A percentile compares a stretch with the other conserved stretches of the same genome.
Conservation (phyloP, 2,329 filamentous ascomycete genomes). For the Graphilbum fragrans region DNA sequence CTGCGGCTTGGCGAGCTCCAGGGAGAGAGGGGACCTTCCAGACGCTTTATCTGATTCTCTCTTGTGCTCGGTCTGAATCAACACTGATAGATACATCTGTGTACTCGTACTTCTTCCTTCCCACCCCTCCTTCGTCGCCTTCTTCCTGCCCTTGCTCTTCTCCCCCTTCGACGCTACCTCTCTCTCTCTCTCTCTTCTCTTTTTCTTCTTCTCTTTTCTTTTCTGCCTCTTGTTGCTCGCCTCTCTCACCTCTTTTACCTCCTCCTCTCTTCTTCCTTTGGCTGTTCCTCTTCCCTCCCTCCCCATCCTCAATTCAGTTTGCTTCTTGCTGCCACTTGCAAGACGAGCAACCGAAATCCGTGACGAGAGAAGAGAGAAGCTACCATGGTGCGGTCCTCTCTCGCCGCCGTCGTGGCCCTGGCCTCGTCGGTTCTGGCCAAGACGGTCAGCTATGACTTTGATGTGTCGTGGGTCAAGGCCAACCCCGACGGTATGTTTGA, state of each 20-base stretch:
- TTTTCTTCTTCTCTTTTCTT: not conserved
- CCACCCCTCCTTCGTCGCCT: not conserved
- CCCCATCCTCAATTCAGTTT: not conserved
- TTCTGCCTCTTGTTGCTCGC: not conserved
- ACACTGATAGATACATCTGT: not conserved
- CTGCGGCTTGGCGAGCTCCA: not conserved
- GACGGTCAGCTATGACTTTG: constrained; percentile 50
- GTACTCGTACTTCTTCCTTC: not conserved
- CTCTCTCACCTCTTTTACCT: not conserved
- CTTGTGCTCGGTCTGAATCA: not conserved
- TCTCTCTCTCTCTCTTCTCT: not conserved
- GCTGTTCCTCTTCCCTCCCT: not conserved
- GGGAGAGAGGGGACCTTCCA: not conserved
- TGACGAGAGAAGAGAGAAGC: too few relatives aligned
- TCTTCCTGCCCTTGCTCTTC: not conserved
- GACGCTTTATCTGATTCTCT: not conserved
- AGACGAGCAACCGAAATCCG: too few relatives aligned
- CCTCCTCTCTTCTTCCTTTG: not conserved
- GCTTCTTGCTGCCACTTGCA: too few relatives aligned
- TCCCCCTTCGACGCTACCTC: not conserved
- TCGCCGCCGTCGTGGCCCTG: constrained; percentile 6
- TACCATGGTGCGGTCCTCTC: constrained; percentile 5
- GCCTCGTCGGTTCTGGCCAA: constrained; percentile 17
- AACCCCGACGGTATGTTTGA: constrained; percentile 57
- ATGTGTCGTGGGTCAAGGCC: constrained; percentile 57